phyloP scores from a whole-genome alignment of 1,284 basidiomycete genomes.

The Mycena sp. region DNA sequence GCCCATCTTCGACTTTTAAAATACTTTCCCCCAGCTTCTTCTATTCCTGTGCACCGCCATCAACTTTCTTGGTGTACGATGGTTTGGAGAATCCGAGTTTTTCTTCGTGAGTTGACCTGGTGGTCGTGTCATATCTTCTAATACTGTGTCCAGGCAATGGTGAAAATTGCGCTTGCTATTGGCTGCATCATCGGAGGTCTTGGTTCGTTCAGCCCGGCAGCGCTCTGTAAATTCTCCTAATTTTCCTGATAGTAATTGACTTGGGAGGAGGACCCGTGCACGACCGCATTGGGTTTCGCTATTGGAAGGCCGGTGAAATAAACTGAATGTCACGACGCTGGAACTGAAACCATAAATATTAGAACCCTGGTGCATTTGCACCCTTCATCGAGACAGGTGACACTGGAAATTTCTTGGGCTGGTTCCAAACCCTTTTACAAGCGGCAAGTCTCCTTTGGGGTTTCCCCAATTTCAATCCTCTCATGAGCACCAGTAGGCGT shows the following conservation, averaged over 20 bases:
- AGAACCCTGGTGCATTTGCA: conserved; percentile 27
- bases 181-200: conserved; percentile 22
- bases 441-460: not conserved
- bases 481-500: conserved; percentile 10
- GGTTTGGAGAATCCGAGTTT: conserved; percentile 29
- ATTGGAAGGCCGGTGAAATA: conserved; percentile 31
- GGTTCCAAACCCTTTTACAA: conserved; percentile 22
- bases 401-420: conserved; percentile 23
- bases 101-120: conserved; percentile 11
- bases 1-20: not conserved
- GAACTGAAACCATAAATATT: not conserved
- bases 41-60: conserved; percentile 18
- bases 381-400: conserved; percentile 11
- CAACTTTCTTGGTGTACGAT: conserved; percentile 26
- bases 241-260: conserved; percentile 30
- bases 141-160: conserved; percentile 11
- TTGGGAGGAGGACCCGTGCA: conserved; percentile 34
- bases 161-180: conserved; percentile 29
- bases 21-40: conserved; percentile 2
- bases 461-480: not conserved
- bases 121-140: not conserved
- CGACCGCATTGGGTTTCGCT: conserved; percentile 38
- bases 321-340: accelerated
- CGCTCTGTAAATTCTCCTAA: not conserved
- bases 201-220: not conserved